These are phyloP conservation scores for Calvatia gigantea DNA, from an alignment of 768 basidiomycete genomes.

Conservation along the genomic window DNA sequence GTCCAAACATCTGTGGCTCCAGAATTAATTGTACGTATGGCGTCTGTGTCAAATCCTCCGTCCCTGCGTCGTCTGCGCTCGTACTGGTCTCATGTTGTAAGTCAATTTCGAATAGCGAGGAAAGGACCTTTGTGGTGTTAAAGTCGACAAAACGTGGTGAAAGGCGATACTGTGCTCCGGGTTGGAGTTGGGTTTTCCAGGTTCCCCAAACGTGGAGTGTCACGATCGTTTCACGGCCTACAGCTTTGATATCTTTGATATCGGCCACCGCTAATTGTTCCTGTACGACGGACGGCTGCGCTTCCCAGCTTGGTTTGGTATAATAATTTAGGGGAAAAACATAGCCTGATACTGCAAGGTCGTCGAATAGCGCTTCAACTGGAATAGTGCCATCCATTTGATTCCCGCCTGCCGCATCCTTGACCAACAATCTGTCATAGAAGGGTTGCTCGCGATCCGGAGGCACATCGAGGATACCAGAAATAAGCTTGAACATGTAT, in stretches of 20 bases:
- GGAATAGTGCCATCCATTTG: constrained; percentile 29
- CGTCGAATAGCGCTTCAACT: constrained; percentile 47
- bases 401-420: constrained; percentile 25
- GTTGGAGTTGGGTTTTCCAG: constrained; percentile 23
- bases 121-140: constrained; percentile 44
- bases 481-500: constrained; percentile 37
- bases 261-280: constrained; percentile 37
- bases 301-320: constrained; percentile 33
- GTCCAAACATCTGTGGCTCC: constrained; percentile 37
- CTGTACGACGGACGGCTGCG: constrained; percentile 35
- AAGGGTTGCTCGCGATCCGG: constrained; percentile 37
- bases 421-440: constrained; percentile 43
- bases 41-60: constrained; percentile 19
- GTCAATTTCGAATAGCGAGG: constrained; percentile 44
- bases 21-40: constrained; percentile 44
- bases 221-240: constrained; percentile 30
- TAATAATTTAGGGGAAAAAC: constrained; percentile 40
- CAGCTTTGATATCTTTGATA: constrained; percentile 34
- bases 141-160: constrained; percentile 52
- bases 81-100: constrained; percentile 27
- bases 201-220: constrained; percentile 37
- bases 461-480: constrained; percentile 40
- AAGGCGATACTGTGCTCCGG: constrained; percentile 37
- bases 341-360: constrained; percentile 41
- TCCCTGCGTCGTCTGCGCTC: constrained; percentile 9